Evolutionary conservation across 441 rosid genomes (phyloP), one percentile per base, ranked within the genome.

Genomic region (Metrosideros polymorpha): DNA sequence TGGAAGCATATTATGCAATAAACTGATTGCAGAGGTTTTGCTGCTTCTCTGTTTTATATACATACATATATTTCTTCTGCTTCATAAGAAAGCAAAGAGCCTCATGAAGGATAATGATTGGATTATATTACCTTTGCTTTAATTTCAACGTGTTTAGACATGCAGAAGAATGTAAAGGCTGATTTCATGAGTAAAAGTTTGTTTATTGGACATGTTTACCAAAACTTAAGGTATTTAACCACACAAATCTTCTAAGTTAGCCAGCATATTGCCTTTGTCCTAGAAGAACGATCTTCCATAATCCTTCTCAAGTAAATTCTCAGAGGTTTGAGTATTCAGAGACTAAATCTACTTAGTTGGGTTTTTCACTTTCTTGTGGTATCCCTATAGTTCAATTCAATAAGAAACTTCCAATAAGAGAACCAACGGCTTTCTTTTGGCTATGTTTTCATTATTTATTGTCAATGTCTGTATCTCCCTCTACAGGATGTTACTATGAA

Each of bases 401-500:
- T 39, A 10, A 71, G 42, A 59, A 61, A 61, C 5, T 61, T 71
- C 15, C 79, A 22, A n/a, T 22, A 6, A 39, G 47, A 71, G 79
- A 39, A 71, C 47, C 47, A 22, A n/a, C 14, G n/a, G 47, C 85
- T 42, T 50, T 79, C 43, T 84, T 85, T 25, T 53, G 12, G 25
- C 30, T 50, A 66, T 79, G 32, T 63, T 15, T 53, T 43, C 32
- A 30, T 83, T 45, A 86, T 52, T 61, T 47, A 82, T 59, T 83
- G 82, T 82, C 55, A 8, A 88, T 52, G 8, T 84, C 88, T 19
- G 82, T 85, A 39, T 66, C 85, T 25, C 39, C 54, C 84, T 76
- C 27, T 42, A 53, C 89, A 98, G 99, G 99, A 98, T 92, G 95
- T 96, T 82, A 93, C 93, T 2, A 98, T 95, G 99, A 98, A 96